Evolutionary conservation across 345 rosid species (phyloP).

Genomic region (Cardamine occulta): DNA sequence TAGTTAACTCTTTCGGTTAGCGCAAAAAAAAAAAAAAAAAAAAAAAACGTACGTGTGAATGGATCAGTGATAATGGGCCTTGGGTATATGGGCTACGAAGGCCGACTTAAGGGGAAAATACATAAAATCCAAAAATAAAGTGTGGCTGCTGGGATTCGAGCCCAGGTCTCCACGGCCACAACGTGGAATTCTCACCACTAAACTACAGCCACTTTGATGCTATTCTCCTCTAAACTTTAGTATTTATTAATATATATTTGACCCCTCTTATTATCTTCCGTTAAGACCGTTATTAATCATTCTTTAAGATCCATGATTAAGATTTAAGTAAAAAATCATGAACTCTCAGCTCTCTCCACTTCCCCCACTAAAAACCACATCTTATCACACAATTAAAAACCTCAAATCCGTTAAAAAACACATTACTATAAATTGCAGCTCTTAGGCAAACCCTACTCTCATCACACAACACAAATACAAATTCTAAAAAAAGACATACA

Average conservation of each 20-base stretch:
- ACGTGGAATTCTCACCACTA: conserved; percentile 49
- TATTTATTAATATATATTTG: neutral
- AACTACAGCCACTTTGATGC: conserved; percentile 9
- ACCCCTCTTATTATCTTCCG: neutral
- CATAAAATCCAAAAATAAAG: no score
- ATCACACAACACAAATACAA: conserved; percentile 3
- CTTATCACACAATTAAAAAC: conserved; percentile 6
- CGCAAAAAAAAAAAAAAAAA: no score
- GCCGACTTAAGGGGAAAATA: no score
- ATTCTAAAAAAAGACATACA: neutral
- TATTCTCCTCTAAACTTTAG: rapidly evolving
- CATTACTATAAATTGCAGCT: conserved; percentile 6
- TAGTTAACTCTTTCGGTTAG: no score
- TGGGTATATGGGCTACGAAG: no score
- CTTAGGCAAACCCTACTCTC: neutral
- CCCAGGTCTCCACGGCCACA: conserved; percentile 93
- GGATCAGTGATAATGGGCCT: no score
- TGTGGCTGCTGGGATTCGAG: conserved; percentile 70
- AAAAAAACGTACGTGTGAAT: no score
- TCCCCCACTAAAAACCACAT: conserved; percentile 10
- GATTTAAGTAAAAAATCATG: neutral
- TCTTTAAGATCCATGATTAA: neutral
- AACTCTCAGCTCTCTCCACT: neutral
- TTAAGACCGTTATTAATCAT: neutral
- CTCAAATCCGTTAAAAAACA: neutral